These are phyloP conservation scores for Hypoxylon lenormandii DNA, from an alignment of 495 filamentous ascomycete species.

Conservation along the genomic window DNA sequence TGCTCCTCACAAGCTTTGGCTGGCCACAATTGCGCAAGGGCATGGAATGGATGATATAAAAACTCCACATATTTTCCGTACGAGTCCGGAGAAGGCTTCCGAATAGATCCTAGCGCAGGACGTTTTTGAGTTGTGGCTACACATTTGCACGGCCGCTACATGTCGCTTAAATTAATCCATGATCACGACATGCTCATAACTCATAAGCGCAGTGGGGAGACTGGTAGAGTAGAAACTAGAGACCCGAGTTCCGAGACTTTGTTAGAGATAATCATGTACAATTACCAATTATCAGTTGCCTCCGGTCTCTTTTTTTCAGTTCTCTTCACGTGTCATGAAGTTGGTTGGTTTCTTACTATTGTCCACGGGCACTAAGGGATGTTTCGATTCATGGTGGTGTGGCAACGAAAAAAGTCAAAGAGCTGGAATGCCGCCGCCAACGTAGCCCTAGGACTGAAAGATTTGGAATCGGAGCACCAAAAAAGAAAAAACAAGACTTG, in stretches of 20 bases:
- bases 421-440: constrained; percentile 22
- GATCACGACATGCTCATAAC: background rate
- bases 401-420: constrained; percentile 5
- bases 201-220: background rate
- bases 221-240: background rate
- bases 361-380: too few relatives aligned
- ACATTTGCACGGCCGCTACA: background rate
- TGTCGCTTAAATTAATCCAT: background rate
- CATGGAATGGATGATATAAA: constrained; percentile 6
- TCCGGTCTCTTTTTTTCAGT: too few relatives aligned
- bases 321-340: too few relatives aligned
- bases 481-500: constrained; percentile 38
- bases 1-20: constrained; percentile 9
- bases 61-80: constrained; percentile 3
- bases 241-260: too few relatives aligned
- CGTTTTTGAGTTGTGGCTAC: constrained; percentile 9
- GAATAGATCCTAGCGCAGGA: constrained; percentile 26
- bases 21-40: background rate
- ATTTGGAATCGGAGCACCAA: constrained; percentile 31
- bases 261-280: too few relatives aligned
- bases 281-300: too few relatives aligned
- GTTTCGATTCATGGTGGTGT: constrained; percentile 11
- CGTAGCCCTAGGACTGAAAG: background rate
- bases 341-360: too few relatives aligned
- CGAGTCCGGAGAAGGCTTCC: constrained; percentile 34